Base-by-base conservation (phyloP, 176 grass and related monocot species). In the Luzula sylvatica region DNA sequence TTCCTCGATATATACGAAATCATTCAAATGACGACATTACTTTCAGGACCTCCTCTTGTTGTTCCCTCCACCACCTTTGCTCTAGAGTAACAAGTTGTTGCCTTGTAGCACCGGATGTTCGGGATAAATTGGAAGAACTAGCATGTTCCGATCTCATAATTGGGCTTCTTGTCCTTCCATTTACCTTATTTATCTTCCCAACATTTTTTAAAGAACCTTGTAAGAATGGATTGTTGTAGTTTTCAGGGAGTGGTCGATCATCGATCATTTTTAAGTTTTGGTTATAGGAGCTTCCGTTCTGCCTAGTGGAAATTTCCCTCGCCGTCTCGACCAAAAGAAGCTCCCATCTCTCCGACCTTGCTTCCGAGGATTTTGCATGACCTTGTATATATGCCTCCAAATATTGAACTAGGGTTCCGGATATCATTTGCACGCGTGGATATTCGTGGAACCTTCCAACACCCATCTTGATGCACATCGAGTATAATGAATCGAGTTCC, bases 401-500 rank as follows among this genome's bases (percentile, higher is more conserved):
- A 15, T 39, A 38, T 18, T 32, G 49, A 15, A 78, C 66, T 42
- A 78, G 43, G 21, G 18, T 11, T 7, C n/a, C 20, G 3, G 75
- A 71, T 52, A 78, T 78, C 42, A 42, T 71, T 24, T 58, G 67
- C 20, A 78, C 67, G 29, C 27, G 15, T 15, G 75, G 75, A 51
- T 78, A 78, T 50, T 78, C 67, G 3, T 49, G 46, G 56, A 27
- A 19, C 57, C 52, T 56, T 39, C 66, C 75, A 13, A 71, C 40
- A 35, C 67, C 75, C 11, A 78, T 71, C 20, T 65, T 65, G n/a
- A 57, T 71, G 20, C 75, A 78, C 7, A 56, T 14, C 3, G 17
- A 20, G 24, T 71, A 78, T 42, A 78, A 68, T 7, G 75, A 70
- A 27, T 78, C 66, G n/a, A 78, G 67, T 50, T 78, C 67, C 39